A percentile compares a stretch with the other conserved stretches of the same genome.
phyloP scores from a whole-genome alignment of 2,329 filamentous ascomycete genomes.

The Rhinocladiella mackenziei region DNA sequence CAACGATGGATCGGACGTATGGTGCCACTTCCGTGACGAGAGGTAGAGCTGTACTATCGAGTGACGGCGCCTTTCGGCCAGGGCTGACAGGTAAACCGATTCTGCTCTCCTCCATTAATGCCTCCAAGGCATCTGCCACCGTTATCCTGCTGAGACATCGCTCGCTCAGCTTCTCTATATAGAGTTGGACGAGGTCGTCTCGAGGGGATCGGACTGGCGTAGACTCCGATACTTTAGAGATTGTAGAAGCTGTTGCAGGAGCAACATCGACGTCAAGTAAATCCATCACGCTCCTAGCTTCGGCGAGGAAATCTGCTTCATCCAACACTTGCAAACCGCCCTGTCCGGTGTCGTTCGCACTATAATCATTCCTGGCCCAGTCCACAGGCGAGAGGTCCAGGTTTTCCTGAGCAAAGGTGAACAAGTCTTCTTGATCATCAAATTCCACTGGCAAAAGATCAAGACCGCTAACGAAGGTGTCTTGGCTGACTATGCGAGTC shows the following conservation, averaged over 20 bases:
- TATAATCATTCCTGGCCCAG: conserved; percentile 35
- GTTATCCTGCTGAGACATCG: conserved; percentile 28
- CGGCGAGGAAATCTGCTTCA: conserved; percentile 34
- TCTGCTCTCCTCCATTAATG: conserved; percentile 44
- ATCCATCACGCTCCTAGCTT: conserved; percentile 23
- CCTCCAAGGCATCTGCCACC: conserved; percentile 47
- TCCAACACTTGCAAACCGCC: conserved; percentile 62
- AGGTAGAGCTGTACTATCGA: conserved; percentile 65
- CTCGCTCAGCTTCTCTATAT: conserved; percentile 29
- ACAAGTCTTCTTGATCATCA: conserved; percentile 13
- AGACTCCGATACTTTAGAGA: too few relatives aligned
- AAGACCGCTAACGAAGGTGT: conserved; percentile 74
- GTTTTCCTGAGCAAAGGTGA: conserved; percentile 17
- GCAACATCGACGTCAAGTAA: conserved; percentile 10
- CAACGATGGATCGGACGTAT: conserved; percentile 80
- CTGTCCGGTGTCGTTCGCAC: conserved; percentile 54
- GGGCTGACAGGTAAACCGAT: conserved; percentile 33
- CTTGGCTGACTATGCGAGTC: conserved; percentile 72
- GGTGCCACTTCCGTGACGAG: conserved; percentile 78
- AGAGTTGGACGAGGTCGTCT: conserved; percentile 18
- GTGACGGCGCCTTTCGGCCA: conserved; percentile 57
- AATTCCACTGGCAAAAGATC: conserved; percentile 49
- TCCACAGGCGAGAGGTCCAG: conserved; percentile 18
- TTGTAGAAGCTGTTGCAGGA: too few relatives aligned
- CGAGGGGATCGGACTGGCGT: conserved; percentile 1